Conservation (phyloP, 2,329 filamentous ascomycete genomes). For the Botryotinia convoluta region DNA sequence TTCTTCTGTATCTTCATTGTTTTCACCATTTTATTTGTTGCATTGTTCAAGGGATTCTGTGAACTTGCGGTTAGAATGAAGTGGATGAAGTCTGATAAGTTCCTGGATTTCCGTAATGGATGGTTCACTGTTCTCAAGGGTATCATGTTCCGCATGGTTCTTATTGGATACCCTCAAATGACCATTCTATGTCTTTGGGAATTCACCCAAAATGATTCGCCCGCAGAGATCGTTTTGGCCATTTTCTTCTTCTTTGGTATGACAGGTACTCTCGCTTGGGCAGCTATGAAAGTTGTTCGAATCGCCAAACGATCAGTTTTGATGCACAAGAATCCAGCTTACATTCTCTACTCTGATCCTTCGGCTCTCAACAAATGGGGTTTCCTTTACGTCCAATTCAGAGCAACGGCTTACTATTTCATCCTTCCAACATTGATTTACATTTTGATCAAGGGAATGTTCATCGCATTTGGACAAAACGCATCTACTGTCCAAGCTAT, state of each 20-base stretch:
- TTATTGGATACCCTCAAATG: conserved; percentile 92
- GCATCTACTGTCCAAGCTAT: conserved; percentile 73
- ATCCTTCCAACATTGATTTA: conserved; percentile 78
- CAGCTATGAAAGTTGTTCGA: conserved; percentile 82
- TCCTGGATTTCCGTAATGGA: conserved; percentile 89
- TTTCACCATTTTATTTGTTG: conserved; percentile 68
- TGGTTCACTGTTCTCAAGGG: conserved; percentile 93
- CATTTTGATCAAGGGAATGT: conserved; percentile 82
- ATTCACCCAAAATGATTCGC: conserved; percentile 79
- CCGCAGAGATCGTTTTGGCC: conserved; percentile 81
- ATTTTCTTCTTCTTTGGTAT: conserved; percentile 86
- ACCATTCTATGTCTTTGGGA: conserved; percentile 91
- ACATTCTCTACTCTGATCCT: conserved; percentile 96
- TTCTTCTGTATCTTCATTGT: conserved; percentile 87
- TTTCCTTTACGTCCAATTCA: conserved; percentile 95
- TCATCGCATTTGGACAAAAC: conserved; percentile 77
- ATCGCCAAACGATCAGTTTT: conserved; percentile 83
- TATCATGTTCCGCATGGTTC: conserved; percentile 83
- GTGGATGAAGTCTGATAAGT: conserved; percentile 81
- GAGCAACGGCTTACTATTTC: conserved; percentile 93
- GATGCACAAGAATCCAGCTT: conserved; percentile 95
- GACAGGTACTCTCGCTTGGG: conserved; percentile 76
- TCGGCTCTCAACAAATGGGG: conserved; percentile 95
- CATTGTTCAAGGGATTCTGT: conserved; percentile 76
- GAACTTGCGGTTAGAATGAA: conserved; percentile 72